Percentiles rank a stretch among this genome's conserved stretches.
Conservation (phyloP, 495 filamentous ascomycete genomes). For the Penicillium flavigenum region DNA sequence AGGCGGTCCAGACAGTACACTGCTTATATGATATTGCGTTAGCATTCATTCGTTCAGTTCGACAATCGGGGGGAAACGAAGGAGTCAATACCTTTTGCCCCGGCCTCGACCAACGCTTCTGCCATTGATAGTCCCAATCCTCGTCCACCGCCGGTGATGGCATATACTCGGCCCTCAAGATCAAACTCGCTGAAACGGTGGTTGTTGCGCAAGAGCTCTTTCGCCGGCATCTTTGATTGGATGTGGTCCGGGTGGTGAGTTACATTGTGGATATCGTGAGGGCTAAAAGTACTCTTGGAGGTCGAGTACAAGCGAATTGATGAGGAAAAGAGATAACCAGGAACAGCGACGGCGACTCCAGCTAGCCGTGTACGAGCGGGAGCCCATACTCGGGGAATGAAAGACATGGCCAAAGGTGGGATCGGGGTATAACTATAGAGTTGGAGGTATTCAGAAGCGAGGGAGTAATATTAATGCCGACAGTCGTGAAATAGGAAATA, state of each 20-base stretch:
- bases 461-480: neutral
- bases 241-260: slow-evolving; percentile 34
- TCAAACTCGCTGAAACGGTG: slow-evolving; percentile 52
- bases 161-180: slow-evolving; percentile 55
- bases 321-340: slow-evolving; percentile 12
- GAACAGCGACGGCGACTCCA: slow-evolving; percentile 10
- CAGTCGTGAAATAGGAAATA: neutral
- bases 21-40: slow-evolving; percentile 21
- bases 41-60: neutral
- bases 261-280: slow-evolving; percentile 20
- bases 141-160: slow-evolving; percentile 62
- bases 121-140: slow-evolving; percentile 66
- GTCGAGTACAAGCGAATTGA: slow-evolving; percentile 19
- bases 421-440: neutral
- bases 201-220: slow-evolving; percentile 22
- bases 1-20: slow-evolving; percentile 66
- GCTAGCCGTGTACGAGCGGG: slow-evolving; percentile 20
- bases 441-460: neutral
- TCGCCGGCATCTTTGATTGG: slow-evolving; percentile 33
- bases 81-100: slow-evolving; percentile 54
- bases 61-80: neutral
- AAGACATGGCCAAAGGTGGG: slow-evolving; percentile 14
- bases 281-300: slow-evolving; percentile 20
- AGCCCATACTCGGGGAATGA: slow-evolving; percentile 14
- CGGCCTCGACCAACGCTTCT: slow-evolving; percentile 69